These are phyloP conservation scores for Phytophthora europaea DNA, from an alignment of 352 stramenopile species.

Conservation along the genomic window DNA sequence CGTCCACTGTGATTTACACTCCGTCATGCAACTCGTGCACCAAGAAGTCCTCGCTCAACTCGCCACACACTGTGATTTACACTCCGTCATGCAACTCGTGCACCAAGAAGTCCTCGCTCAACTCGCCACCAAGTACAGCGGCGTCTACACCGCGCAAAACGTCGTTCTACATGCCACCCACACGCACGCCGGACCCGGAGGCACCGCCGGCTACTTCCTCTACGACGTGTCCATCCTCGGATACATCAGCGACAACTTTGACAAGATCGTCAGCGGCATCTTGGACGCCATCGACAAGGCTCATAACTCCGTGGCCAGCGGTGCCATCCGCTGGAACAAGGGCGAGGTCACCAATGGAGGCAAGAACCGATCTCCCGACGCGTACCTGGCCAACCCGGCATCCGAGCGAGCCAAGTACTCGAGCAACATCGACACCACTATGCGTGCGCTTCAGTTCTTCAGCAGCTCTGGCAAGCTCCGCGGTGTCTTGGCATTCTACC, in stretches of 20 bases:
- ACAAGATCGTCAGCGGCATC: slow-evolving; percentile 76
- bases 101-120: slow-evolving; percentile 62
- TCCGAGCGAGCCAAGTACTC: slow-evolving; percentile 65
- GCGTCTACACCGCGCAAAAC: slow-evolving; percentile 70
- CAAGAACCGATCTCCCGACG: slow-evolving; percentile 78
- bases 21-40: slow-evolving; percentile 65
- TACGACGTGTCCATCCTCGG: slow-evolving; percentile 67
- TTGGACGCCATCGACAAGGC: slow-evolving; percentile 66
- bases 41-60: slow-evolving; percentile 60
- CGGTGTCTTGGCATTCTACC: slow-evolving; percentile 76
- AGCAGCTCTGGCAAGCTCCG: slow-evolving; percentile 44
- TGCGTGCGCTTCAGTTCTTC: slow-evolving; percentile 71
- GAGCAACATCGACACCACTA: slow-evolving; percentile 72
- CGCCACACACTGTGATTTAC: slow-evolving; percentile 45
- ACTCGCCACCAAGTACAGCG: slow-evolving; percentile 47
- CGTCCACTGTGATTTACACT: slow-evolving; percentile 58
- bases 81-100: slow-evolving; percentile 60
- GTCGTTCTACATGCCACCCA: slow-evolving; percentile 84
- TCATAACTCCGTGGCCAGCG: slow-evolving; percentile 59
- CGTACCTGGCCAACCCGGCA: slow-evolving; percentile 78
- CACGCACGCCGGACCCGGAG: slow-evolving; percentile 83
- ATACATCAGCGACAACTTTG: slow-evolving; percentile 67
- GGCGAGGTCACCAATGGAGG: slow-evolving; percentile 45
- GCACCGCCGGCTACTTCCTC: slow-evolving; percentile 80
- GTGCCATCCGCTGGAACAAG: slow-evolving; percentile 53